Base-by-base conservation (phyloP, 2,329 filamentous ascomycete species). In the Thielaviopsis ethacetica region DNA sequence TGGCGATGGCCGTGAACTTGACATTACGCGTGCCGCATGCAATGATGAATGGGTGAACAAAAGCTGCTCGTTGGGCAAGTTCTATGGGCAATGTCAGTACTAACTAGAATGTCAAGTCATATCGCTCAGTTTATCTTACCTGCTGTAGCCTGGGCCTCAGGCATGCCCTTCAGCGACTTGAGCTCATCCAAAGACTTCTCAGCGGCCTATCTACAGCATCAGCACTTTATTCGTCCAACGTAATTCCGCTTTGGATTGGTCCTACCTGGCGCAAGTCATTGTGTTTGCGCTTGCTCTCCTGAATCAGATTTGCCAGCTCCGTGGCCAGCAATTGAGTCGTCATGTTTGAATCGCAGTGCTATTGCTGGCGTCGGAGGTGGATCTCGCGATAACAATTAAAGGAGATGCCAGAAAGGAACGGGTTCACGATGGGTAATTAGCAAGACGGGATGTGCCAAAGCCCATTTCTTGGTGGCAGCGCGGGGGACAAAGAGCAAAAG, bases 281-380 rank as follows among this genome's bases (percentile, higher is more conserved):
- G 71, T 96, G 86, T 73, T 95, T 97, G 67, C 91, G 82, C 73
- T 95, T 97, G 69, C 91, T 93, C 75, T 98, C 93, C 71, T 94
- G 88, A 66, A 95, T 85, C 70, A 96, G 82, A 73, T 88, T 94
- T 67, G 85, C 82, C 70, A 96, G 81, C 79, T 96, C 91, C 61
- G 87, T 84, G 68, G 85, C 83, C 67, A 96, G 80, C 67, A 95
- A 84, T 79, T 94, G 88, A 67, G 89, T 85, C 71, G 90, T 94
- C 90, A 95, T 95, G 67, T 30, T 10, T 27, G 4, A 19, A 21
- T 49, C 44, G 44, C 44, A 19, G 19, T 19, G 44, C 7, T 49
- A 10, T 21, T 49, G 17, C 44, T 5, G 44, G 9, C n/a, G 6
- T 49, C 3, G 44, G 30, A 34, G 30, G 30, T 12, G 30, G 30